Percentiles rank a stretch among this genome's conserved stretches.
These are phyloP conservation scores for Meripilus lineatus DNA, from an alignment of 1,284 basidiomycete species.

Conservation along the genomic window DNA sequence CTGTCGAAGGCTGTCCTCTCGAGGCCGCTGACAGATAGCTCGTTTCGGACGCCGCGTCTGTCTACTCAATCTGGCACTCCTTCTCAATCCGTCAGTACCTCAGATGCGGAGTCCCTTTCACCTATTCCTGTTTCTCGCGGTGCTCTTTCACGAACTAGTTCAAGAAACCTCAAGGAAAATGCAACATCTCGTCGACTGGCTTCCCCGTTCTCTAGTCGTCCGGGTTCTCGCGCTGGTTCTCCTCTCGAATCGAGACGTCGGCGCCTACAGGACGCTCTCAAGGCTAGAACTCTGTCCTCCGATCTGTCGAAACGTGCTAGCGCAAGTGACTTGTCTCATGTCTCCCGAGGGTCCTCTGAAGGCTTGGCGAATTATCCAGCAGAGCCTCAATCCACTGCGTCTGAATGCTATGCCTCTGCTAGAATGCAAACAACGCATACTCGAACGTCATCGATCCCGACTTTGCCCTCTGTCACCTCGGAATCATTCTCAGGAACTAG, in stretches of 20 bases:
- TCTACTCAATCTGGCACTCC: background rate
- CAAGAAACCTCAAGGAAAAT: constrained; percentile 46
- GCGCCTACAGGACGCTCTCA: constrained; percentile 20
- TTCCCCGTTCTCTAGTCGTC: constrained; percentile 37
- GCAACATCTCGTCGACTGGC: constrained; percentile 23
- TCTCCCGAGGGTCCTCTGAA: background rate
- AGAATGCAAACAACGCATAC: constrained; percentile 12
- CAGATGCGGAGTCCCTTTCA: constrained; percentile 30
- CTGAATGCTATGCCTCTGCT: background rate
- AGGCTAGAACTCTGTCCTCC: constrained; percentile 32
- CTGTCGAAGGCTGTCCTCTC: constrained; percentile 1
- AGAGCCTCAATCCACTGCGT: background rate
- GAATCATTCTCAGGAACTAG: constrained; percentile 20
- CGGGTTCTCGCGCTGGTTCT: constrained; percentile 38
- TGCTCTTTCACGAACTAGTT: constrained; percentile 39
- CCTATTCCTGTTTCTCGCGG: constrained; percentile 39
- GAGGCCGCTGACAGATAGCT: constrained; percentile 9
- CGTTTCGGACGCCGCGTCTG: constrained; percentile 5
- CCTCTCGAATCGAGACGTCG: constrained; percentile 24
- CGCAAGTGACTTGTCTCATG: background rate
- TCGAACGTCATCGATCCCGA: constrained; percentile 24
- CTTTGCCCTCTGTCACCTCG: constrained; percentile 14
- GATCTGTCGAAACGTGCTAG: constrained; percentile 11
- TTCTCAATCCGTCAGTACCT: background rate
- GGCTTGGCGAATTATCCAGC: no score